Evolutionary conservation across 768 basidiomycete genomes (phyloP).

Genomic region (Naganishia onofrii): DNA sequence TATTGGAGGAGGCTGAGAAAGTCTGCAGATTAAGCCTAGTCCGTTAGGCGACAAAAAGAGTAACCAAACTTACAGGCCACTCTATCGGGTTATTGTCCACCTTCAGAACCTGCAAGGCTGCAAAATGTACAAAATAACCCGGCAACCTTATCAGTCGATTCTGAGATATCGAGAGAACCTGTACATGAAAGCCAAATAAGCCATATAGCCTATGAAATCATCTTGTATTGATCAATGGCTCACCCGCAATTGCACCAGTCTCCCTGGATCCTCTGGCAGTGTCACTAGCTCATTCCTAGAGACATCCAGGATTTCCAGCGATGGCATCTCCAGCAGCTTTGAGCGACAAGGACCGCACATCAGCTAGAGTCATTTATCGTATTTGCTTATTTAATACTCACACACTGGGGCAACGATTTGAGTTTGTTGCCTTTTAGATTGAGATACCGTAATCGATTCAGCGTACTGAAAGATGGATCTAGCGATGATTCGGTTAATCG

Average conservation of each 20-base stretch:
- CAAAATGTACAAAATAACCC: slow-evolving; percentile 70
- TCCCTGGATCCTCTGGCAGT: slow-evolving; percentile 75
- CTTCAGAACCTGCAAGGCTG: slow-evolving; percentile 71
- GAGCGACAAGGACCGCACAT: background rate
- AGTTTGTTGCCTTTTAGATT: slow-evolving; percentile 65
- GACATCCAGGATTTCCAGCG: slow-evolving; percentile 89
- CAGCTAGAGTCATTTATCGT: background rate
- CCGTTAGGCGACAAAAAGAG: background rate
- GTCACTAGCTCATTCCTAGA: slow-evolving; percentile 84
- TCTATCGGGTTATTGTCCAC: slow-evolving; percentile 88
- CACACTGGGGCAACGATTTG: slow-evolving; percentile 77
- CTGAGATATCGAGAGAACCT: slow-evolving; percentile 82
- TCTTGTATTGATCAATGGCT: slow-evolving; percentile 33
- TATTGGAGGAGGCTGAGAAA: background rate
- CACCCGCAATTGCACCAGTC: slow-evolving; percentile 72
- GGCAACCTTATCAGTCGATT: slow-evolving; percentile 82
- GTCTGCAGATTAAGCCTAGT: background rate
- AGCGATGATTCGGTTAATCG: slow-evolving; percentile 63
- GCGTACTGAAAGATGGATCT: slow-evolving; percentile 41
- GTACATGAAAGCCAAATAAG: slow-evolving; percentile 8
- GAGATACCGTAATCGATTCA: slow-evolving; percentile 49
- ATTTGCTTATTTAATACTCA: slow-evolving; percentile 54
- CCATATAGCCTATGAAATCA: background rate
- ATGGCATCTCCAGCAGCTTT: slow-evolving; percentile 77
- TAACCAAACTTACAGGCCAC: slow-evolving; percentile 65